These are phyloP conservation scores for Carex myosuroides DNA, from an alignment of 176 grass and related monocot species.

Conservation along the genomic window DNA sequence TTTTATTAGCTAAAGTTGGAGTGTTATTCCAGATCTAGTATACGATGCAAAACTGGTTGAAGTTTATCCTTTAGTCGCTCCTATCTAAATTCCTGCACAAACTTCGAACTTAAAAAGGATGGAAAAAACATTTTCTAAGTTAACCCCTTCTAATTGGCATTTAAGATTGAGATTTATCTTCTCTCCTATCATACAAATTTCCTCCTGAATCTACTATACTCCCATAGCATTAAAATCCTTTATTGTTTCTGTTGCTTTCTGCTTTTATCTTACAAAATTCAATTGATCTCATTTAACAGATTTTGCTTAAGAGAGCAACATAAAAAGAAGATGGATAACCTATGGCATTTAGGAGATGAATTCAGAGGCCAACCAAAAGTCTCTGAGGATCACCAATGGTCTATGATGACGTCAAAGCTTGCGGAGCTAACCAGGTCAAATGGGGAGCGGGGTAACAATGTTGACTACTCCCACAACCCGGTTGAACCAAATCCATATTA, in stretches of 20 bases:
- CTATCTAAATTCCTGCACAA: neutral
- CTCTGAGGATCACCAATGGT: conserved; percentile 90
- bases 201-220: neutral
- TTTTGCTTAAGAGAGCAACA: neutral
- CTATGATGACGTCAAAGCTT: conserved; percentile 92
- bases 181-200: neutral
- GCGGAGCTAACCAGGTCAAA: conserved; percentile 72
- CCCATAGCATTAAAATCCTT: neutral
- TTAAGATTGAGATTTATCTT: neutral
- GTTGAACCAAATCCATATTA: conserved; percentile 58
- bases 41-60: neutral
- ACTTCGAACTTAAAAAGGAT: neutral
- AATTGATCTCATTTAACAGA: neutral
- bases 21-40: neutral
- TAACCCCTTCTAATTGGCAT: neutral
- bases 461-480: conserved; percentile 48
- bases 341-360: conserved; percentile 91
- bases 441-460: conserved; percentile 62
- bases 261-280: neutral
- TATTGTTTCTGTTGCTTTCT: neutral
- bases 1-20: neutral
- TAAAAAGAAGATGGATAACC: conserved; percentile 55
- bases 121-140: neutral
- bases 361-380: conserved; percentile 82
- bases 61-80: neutral